A percentile compares a stretch with the other conserved stretches of the same genome.
Conservation (phyloP, 1,284 basidiomycete species). For the Kwoniella shivajii region DNA sequence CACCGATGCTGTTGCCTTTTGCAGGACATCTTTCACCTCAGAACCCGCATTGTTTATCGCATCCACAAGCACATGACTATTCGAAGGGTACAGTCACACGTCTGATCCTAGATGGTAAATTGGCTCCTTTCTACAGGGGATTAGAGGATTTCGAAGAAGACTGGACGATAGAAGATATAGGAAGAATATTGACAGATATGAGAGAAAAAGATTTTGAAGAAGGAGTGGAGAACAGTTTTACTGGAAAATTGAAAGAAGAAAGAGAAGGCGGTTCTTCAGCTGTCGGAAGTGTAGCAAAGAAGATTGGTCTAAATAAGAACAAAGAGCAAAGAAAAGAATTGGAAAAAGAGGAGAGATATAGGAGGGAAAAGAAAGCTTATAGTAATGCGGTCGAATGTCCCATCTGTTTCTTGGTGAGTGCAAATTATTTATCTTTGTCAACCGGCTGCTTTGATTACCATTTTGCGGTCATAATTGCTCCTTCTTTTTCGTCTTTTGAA, state of each 20-base stretch:
- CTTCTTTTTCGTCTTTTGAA: too few relatives aligned
- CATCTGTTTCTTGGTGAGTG: conserved; percentile 95
- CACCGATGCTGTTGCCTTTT: conserved; percentile 58
- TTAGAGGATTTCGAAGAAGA: conserved; percentile 87
- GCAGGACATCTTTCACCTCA: conserved; percentile 79
- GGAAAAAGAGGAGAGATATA: conserved; percentile 59
- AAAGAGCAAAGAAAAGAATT: conserved; percentile 24
- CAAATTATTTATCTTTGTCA: background rate
- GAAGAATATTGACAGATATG: conserved; percentile 50
- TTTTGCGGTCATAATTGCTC: too few relatives aligned
- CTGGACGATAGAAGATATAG: conserved; percentile 81
- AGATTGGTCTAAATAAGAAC: conserved; percentile 25
- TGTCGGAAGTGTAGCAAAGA: conserved; percentile 33
- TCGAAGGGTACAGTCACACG: conserved; percentile 82
- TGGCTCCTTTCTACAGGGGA: conserved; percentile 95
- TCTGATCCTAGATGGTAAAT: conserved; percentile 79
- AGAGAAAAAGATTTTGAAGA: conserved; percentile 43
- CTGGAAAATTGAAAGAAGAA: conserved; percentile 39
- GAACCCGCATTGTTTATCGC: conserved; percentile 78
- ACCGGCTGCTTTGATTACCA: background rate
- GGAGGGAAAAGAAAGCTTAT: conserved; percentile 73
- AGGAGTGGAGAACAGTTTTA: conserved; percentile 41
- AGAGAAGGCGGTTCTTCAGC: conserved; percentile 25
- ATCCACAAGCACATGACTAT: conserved; percentile 71
- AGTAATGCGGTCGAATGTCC: conserved; percentile 90